Conservation (phyloP, 495 filamentous ascomycete genomes). For the Podospora pseudocomata region DNA sequence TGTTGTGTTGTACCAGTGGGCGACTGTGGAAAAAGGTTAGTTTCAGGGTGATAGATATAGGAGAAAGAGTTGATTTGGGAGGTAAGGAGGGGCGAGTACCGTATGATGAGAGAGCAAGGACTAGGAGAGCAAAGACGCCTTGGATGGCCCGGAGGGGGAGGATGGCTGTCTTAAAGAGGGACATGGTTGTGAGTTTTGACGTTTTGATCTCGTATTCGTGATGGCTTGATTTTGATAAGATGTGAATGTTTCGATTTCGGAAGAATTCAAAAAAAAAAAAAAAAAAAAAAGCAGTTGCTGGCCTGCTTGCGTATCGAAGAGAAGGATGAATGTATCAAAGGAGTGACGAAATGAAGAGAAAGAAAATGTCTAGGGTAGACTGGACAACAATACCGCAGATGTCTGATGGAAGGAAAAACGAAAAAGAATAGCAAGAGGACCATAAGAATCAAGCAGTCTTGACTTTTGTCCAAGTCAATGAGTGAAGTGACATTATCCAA, state of each 20-base stretch:
- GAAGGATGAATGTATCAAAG: not conserved
- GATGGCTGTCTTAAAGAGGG: constrained; percentile 2
- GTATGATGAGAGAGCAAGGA: constrained; percentile 65
- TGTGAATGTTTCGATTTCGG: not conserved
- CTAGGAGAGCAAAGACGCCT: constrained; percentile 59
- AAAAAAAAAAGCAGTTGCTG: not conserved
- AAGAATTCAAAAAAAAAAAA: constrained; percentile 2
- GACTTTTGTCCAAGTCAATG: not conserved
- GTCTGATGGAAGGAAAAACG: not conserved
- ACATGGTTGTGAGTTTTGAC: not conserved
- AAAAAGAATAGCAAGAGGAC: not conserved
- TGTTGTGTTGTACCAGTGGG: constrained; percentile 50
- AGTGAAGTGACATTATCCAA: not conserved
- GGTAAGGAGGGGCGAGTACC: constrained; percentile 42
- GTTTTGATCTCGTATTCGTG: not conserved
- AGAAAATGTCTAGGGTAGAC: constrained; percentile 1
- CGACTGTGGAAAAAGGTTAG: constrained; percentile 34
- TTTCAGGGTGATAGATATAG: not conserved
- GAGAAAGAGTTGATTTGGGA: not conserved
- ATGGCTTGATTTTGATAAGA: not conserved
- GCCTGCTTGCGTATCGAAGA: not conserved
- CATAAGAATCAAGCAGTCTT: not conserved
- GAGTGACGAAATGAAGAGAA: constrained; percentile 2
- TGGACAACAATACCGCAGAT: not conserved
- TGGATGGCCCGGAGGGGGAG: constrained; percentile 48